Base-by-base conservation (phyloP, 2,329 filamentous ascomycete species). In the Phaeosphaeriaceae sp. region DNA sequence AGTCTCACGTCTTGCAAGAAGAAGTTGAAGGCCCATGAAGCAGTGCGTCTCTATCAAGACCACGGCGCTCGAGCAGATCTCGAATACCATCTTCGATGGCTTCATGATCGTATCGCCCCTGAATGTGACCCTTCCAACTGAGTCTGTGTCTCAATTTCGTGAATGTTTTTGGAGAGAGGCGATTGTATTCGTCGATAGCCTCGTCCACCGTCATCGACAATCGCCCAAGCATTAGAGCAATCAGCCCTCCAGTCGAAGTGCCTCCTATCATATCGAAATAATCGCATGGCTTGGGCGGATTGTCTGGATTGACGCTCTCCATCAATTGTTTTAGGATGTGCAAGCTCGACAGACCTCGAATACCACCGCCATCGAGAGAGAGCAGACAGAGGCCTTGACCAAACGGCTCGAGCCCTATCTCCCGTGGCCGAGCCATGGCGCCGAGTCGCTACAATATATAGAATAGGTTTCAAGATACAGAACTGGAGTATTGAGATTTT, bases 81-180 rank as follows among this genome's bases (percentile, higher is more conserved):
- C 9, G 4, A 4, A 27, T 9, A 9, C 9, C 5, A 27, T 9
- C 5, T 9, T 27, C 25, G 25, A 27, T 4, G 4, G 25, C 25
- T 1, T 64, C 57, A 3, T 58, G 51, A 51, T 69, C 61, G 27
- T 68, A 71, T 4, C 63, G 50, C n/a, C 60, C 65, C 49, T 65
- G 58, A 13, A 66, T 36, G 31, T 61, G 21, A 53, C 57, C 57
- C 48, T 60, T 62, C 24, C 61, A 19, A 11, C 52, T 64, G 25
- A 66, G 46, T 7, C 51, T 57, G 46, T 60, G 56, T 31, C 22
- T 20, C 19, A 20, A 48, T 57, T 65, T 63, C 31, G 24, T 46
- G 56, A 70, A 67, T 0, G 67, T 33, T 10, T 56, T 19, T 46
- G 64, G 46, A 0, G 62, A 62, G 3, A 61, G 54, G 17, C 40